Evolutionary conservation across 345 rosid species (phyloP).

Genomic region (Lagerstroemia speciosa): DNA sequence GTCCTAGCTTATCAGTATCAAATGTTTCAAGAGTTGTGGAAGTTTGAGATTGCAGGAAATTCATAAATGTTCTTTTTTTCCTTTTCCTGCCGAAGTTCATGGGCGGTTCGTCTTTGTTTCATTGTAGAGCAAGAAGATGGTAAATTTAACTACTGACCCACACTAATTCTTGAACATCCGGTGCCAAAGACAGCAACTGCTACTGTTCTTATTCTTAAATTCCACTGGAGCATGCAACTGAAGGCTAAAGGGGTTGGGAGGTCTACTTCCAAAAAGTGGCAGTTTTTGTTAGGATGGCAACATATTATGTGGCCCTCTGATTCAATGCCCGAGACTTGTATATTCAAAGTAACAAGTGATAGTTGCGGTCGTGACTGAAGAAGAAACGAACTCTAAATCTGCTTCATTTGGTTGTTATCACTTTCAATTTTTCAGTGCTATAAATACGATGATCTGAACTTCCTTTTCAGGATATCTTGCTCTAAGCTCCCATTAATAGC

Average conservation of each 20-base stretch:
- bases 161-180: neutral
- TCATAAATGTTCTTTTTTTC: neutral
- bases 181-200: neutral
- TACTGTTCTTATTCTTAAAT: neutral
- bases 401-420: neutral
- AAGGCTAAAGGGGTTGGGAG: neutral
- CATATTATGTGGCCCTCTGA: neutral
- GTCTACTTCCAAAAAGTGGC: neutral
- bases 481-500: neutral
- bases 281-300: neutral
- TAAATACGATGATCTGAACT: neutral
- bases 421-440: neutral
- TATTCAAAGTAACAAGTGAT: neutral
- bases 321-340: neutral
- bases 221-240: neutral
- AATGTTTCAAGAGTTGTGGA: neutral
- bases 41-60: too few relatives aligned
- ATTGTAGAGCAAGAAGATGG: neutral
- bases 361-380: neutral
- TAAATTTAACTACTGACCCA: neutral
- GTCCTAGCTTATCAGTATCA: neutral
- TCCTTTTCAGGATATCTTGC: neutral
- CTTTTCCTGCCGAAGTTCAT: neutral
- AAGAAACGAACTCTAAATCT: neutral
- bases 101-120: neutral